A percentile compares a stretch with the other conserved stretches of the same genome.
phyloP scores from a whole-genome alignment of 768 basidiomycete genomes.

The Psilocybe cyanescens region DNA sequence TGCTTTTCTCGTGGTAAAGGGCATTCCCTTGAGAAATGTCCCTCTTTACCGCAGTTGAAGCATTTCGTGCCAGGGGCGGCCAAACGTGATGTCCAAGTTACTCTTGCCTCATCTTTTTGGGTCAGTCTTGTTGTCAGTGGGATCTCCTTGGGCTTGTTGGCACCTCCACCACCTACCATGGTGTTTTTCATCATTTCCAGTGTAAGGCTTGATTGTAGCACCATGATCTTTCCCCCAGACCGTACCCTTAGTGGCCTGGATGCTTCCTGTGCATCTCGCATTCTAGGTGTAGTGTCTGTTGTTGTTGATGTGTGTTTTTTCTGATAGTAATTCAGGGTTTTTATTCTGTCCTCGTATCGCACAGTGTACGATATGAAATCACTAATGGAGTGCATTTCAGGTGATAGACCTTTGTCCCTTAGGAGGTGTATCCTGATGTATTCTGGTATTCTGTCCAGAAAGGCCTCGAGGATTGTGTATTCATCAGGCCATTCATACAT shows the following conservation, averaged over 20 bases:
- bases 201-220: background rate
- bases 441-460: conserved; percentile 3
- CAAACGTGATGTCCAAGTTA: no score
- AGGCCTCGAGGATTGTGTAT: background rate
- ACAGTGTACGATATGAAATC: conserved; percentile 10
- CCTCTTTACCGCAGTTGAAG: conserved; percentile 5
- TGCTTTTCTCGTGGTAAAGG: background rate
- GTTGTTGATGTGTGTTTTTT: background rate
- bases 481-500: background rate
- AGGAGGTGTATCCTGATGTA: background rate
- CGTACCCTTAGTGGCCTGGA: background rate
- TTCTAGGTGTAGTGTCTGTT: background rate
- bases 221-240: background rate
- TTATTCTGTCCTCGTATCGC: background rate
- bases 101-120: background rate
- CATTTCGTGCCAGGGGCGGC: background rate
- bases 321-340: conserved; percentile 2
- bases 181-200: background rate
- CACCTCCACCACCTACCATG: background rate
- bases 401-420: background rate
- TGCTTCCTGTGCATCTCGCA: background rate
- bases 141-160: background rate
- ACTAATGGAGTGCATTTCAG: conserved; percentile 9
- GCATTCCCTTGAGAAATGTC: conserved; percentile 1
- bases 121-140: background rate